Percentiles rank a stretch among this genome's conserved stretches.
Conservation (phyloP, 257 asterid genomes). For the Capsicum pubescens region DNA sequence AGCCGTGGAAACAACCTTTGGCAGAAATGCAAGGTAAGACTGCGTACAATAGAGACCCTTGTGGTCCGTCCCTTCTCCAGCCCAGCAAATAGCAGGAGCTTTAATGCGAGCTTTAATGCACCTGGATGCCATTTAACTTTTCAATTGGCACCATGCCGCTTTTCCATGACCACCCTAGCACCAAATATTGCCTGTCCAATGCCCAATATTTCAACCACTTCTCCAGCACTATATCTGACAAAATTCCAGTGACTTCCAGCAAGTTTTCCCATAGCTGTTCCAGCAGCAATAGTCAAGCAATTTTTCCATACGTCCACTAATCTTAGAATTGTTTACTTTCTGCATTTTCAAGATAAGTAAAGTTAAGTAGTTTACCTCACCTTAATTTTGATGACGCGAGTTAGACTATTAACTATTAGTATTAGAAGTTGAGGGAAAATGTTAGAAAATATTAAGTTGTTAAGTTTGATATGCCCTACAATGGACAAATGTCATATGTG, state of each 20-base stretch:
- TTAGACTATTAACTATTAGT: neutral
- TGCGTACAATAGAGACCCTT: no score
- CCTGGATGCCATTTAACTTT: neutral
- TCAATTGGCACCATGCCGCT: constrained; percentile 6
- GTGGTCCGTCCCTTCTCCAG: no score
- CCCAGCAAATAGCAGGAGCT: no score
- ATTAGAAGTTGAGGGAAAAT: neutral
- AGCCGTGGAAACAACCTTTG: no score
- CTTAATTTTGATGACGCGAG: neutral
- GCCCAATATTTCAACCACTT: constrained; percentile 16
- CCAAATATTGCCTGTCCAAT: neutral
- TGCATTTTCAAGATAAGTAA: constrained; percentile 2
- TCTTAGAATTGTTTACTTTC: neutral
- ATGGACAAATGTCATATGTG: neutral
- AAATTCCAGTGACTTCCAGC: constrained; percentile 5
- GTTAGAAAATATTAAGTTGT: neutral
- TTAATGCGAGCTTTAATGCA: no score
- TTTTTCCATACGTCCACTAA: neutral
- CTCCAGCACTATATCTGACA: constrained; percentile 1
- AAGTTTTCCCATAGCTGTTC: constrained; percentile 13
- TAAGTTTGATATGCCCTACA: constrained; percentile 8
- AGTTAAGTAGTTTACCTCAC: neutral
- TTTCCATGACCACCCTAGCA: constrained; percentile 10
- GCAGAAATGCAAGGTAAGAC: no score
- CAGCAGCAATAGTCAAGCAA: constrained; percentile 7